Conservation (phyloP, 208 protist genomes). For the Spongospora subterranea region DNA sequence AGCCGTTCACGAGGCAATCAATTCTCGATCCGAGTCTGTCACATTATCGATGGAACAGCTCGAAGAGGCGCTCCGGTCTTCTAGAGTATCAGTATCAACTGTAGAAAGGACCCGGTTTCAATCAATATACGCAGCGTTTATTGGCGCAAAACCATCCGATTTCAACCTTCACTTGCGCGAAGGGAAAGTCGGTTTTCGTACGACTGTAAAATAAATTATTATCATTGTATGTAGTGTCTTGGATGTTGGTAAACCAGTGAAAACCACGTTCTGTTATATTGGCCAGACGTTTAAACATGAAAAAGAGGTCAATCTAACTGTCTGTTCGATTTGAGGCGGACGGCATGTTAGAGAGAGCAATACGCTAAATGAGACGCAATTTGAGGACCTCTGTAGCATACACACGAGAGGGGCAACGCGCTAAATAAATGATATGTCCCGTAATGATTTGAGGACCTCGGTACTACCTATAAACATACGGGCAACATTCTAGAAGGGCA, state of each 20-base stretch:
- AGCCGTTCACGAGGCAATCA: slow-evolving; percentile 54
- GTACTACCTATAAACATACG: no score
- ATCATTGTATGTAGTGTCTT: not conserved
- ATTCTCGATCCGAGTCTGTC: not conserved
- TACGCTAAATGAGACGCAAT: no score
- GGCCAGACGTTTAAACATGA: no score
- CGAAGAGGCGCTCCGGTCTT: not conserved
- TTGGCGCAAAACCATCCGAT: slow-evolving; percentile 23
- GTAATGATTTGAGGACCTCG: no score
- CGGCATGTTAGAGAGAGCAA: no score
- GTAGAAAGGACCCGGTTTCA: not conserved
- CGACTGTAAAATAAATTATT: slow-evolving; percentile 34
- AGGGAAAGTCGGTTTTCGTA: not conserved
- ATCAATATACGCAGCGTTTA: slow-evolving; percentile 51
- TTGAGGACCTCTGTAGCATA: no score
- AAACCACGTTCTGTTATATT: no score
- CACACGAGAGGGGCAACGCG: no score
- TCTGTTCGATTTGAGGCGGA: no score
- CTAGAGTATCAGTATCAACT: slow-evolving; percentile 3
- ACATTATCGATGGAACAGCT: not conserved
- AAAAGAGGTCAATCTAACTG: no score
- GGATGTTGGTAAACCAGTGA: not conserved
- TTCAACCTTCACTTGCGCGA: slow-evolving; percentile 11
- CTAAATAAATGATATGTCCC: no score
- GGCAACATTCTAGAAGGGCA: no score